These are phyloP conservation scores for Trichosporon sp. DNA, from an alignment of 1,284 basidiomycete species.

Conservation along the genomic window DNA sequence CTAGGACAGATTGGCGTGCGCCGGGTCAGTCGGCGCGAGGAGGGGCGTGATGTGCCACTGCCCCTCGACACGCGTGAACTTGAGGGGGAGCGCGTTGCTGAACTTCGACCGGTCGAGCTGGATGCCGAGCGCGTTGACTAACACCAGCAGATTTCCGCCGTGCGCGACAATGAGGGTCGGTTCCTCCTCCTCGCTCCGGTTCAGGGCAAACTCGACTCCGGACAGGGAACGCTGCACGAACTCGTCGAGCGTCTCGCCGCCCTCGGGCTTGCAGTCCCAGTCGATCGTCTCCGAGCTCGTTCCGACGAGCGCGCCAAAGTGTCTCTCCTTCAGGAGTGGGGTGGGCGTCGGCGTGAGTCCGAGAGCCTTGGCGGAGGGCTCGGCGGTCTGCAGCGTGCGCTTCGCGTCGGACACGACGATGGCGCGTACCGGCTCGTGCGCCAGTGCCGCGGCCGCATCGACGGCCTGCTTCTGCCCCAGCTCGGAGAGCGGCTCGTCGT, in stretches of 20 bases:
- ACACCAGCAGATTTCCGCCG: conserved; percentile 27
- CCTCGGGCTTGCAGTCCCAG: conserved; percentile 27
- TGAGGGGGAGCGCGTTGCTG: conserved; percentile 25
- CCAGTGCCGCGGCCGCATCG: conserved; percentile 17
- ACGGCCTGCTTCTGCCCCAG: conserved; percentile 20
- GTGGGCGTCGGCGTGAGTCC: conserved; percentile 5
- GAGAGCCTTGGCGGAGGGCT: conserved; percentile 14
- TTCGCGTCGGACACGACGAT: conserved; percentile 25
- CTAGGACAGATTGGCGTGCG: conserved; percentile 19
- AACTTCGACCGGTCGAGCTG: conserved; percentile 19
- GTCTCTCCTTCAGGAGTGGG: conserved; percentile 22
- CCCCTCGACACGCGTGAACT: conserved; percentile 22
- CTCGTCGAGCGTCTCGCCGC: conserved; percentile 27
- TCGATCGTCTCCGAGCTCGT: conserved; percentile 26
- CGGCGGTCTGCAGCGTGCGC: conserved; percentile 29
- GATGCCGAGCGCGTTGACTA: conserved; percentile 15
- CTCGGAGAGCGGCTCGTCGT: conserved; percentile 25
- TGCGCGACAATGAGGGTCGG: conserved; percentile 38
- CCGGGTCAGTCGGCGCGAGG: conserved; percentile 6
- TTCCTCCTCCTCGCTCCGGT: conserved; percentile 36
- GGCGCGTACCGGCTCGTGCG: not conserved
- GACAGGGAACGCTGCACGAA: conserved; percentile 25
- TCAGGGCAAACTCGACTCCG: conserved; percentile 35
- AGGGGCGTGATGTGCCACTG: conserved; percentile 22
- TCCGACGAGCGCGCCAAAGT: conserved; percentile 26